Base-by-base conservation (phyloP, 495 filamentous ascomycete species). In the Collariella sp. region DNA sequence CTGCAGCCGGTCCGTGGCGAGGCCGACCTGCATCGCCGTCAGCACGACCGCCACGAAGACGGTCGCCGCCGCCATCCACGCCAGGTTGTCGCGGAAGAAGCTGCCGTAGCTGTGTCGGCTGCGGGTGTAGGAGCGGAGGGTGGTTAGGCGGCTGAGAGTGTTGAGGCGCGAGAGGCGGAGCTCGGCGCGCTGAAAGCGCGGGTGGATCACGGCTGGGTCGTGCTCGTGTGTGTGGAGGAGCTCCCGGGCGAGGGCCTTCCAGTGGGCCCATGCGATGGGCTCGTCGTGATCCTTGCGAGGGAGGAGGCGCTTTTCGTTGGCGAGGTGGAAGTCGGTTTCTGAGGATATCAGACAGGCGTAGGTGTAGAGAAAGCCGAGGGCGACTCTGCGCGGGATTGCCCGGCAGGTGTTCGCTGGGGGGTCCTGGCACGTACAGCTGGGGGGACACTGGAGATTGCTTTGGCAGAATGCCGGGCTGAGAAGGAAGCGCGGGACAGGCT, bases 311-410 rank as follows among this genome's bases (percentile, higher is more conserved):
- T 61, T 50, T 12, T 62, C 56, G 20, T 64, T 53, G 13, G 72
- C 73, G 26, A 75, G 61, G 0, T n/a, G 3, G n/a, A 73, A 67
- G 47, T 76, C 72, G 52, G 53, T 67, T 44, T 72, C 62, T 36
- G 61, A 64, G 2, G 52, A 60, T 20, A 76, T 60, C 16, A 76
- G 61, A 4, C 60, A 58, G 29, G 63, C 58, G 62, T 75, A 75
- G 1, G 68, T 67, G 38, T 50, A 62, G 1, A 75, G 57, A 22
- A 75, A 67, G 10, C 72, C 72, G 1, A 67, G 60, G 12, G 69
- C 70, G 38, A 53, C 51, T 45, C 22, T 54, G 34, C 50, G 46
- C 33, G 39, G 33, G 16, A 11, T 23, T 10, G n/a, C 13, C 29
- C 20, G 42, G 29, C 44, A 50, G 47, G 41, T 19, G 13, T 44